Conservation (phyloP, 495 filamentous ascomycete species). For the Daldinia loculata region DNA sequence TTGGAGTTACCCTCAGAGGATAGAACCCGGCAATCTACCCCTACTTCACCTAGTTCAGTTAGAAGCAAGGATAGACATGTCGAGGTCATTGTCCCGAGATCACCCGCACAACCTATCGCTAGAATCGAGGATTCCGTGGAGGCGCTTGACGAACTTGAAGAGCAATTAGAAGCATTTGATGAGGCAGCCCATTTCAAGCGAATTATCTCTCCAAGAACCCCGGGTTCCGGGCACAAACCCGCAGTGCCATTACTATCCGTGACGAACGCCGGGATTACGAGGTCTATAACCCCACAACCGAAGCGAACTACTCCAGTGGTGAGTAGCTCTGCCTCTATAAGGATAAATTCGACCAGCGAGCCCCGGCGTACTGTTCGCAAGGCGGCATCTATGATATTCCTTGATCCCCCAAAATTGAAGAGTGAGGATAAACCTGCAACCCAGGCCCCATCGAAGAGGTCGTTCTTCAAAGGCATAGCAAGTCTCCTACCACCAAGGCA, state of each 20-base stretch:
- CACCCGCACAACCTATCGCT: conserved; percentile 53
- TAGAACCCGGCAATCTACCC: conserved; percentile 11
- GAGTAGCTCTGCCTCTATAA: conserved; percentile 28
- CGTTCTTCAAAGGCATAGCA: conserved; percentile 46
- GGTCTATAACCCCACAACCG: conserved; percentile 43
- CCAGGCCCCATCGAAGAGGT: conserved; percentile 37
- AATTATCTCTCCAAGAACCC: conserved; percentile 49
- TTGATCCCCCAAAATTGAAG: conserved; percentile 36
- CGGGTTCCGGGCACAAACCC: conserved; percentile 26
- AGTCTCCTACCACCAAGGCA: conserved; percentile 58
- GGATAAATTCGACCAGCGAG: conserved; percentile 39
- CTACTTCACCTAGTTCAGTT: conserved; percentile 20
- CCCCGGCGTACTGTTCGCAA: conserved; percentile 48
- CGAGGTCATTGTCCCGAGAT: conserved; percentile 12
- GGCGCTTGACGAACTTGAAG: conserved; percentile 73
- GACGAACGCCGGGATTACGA: conserved; percentile 6
- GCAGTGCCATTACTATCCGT: conserved; percentile 30
- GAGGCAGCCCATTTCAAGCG: conserved; percentile 54
- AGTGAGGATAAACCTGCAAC: conserved; percentile 43
- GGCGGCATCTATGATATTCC: conserved; percentile 47
- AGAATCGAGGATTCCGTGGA: conserved; percentile 76
- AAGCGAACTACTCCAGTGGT: conserved; percentile 31
- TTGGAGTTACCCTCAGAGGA: conserved; percentile 2
- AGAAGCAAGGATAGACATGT: conserved; percentile 25
- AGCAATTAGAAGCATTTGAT: conserved; percentile 64